A percentile compares a stretch with the other conserved stretches of the same genome.
phyloP scores from a whole-genome alignment of 139 green algal genomes.

The Raphidocelis subcapitata region DNA sequence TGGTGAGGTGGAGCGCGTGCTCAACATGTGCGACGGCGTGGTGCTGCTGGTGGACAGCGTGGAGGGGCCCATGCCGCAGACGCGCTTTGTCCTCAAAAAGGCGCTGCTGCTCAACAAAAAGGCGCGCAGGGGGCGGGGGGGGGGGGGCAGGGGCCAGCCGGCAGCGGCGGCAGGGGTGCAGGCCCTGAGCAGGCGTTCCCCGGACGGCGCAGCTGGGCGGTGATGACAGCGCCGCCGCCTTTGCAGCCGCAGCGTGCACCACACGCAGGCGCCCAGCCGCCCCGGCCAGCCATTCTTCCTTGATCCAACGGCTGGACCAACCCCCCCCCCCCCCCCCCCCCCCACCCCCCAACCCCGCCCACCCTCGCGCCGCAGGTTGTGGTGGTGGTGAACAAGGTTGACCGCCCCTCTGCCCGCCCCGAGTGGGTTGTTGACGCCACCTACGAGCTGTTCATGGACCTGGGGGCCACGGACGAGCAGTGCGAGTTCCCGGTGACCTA shows the following conservation, averaged over 20 bases:
- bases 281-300: no score
- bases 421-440: conserved; percentile 89
- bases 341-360: no score
- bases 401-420: conserved; percentile 71
- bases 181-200: no score
- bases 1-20: conserved; percentile 97
- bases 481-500: conserved; percentile 96
- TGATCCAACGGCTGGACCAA: no score
- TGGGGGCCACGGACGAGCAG: conserved; percentile 94
- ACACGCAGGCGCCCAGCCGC: no score
- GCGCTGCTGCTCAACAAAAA: conserved; percentile 92
- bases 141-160: no score
- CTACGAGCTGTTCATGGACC: conserved; percentile 97
- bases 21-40: conserved; percentile 99
- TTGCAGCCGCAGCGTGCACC: no score
- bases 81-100: conserved; percentile 98
- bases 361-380: conserved; percentile 69
- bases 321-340: no score
- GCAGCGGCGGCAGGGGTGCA: no score
- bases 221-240: no score
- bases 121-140: conserved; percentile 45
- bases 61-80: conserved; percentile 98
- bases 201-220: no score
- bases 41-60: conserved; percentile 97
- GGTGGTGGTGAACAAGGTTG: conserved; percentile 99